phyloP scores from a whole-genome alignment of 164 flowering plant species.

The Magnolia sinica region DNA sequence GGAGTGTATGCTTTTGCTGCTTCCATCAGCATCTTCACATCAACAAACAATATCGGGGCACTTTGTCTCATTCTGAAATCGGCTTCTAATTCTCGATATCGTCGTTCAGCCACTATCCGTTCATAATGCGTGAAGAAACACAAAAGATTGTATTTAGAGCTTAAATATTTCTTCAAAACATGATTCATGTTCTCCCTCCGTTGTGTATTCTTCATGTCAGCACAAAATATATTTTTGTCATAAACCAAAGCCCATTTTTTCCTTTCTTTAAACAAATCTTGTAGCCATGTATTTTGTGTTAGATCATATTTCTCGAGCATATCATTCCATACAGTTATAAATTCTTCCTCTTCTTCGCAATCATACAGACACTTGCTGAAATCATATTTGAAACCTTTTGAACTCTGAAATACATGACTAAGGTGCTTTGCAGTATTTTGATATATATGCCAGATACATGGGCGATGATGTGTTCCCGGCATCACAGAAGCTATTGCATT shows the following conservation, averaged over 20 bases:
- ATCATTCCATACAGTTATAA: conserved; percentile 3
- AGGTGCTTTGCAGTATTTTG: conserved; percentile 5
- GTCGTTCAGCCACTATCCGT: not conserved
- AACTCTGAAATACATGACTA: not conserved
- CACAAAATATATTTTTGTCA: conserved; percentile 4
- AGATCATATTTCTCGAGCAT: conserved; percentile 6
- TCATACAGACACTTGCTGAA: not conserved
- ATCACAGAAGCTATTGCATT: conserved; percentile 7
- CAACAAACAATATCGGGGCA: not conserved
- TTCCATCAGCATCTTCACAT: not conserved
- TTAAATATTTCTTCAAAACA: not conserved
- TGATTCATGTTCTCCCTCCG: conserved; percentile 4
- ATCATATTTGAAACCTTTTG: not conserved
- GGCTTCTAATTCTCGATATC: not conserved
- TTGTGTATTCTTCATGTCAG: not conserved
- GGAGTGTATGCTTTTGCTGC: conserved; percentile 3
- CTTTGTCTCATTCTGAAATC: conserved; percentile 1
- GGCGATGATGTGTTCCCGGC: not conserved
- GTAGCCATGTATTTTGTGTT: not conserved
- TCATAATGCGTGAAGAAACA: conserved; percentile 1
- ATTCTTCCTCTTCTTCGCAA: conserved; percentile 4
- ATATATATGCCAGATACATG: conserved; percentile 5
- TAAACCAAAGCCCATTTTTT: conserved; percentile 9
- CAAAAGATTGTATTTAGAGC: not conserved
- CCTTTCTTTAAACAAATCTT: not conserved